Conservation (phyloP, 1,284 basidiomycete genomes). For the Xanthoconium separans region DNA sequence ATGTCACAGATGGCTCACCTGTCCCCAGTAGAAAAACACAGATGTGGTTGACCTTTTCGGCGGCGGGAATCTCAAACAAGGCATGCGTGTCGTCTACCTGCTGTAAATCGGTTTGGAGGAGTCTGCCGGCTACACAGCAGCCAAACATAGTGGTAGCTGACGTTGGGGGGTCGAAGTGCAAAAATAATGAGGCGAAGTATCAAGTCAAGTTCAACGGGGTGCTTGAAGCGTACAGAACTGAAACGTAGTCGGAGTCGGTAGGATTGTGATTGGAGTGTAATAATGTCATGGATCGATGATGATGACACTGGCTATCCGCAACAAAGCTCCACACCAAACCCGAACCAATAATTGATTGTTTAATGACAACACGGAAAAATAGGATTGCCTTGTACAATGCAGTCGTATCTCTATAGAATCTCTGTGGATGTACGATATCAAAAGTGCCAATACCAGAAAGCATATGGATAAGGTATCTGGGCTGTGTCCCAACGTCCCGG, state of each 20-base stretch:
- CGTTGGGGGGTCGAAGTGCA: not conserved
- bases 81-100: slow-evolving; percentile 86
- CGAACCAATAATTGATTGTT: not conserved
- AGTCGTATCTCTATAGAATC: slow-evolving; percentile 14
- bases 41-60: slow-evolving; percentile 83
- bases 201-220: not conserved
- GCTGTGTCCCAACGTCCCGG: not conserved
- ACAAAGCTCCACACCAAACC: not conserved
- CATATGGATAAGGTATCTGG: slow-evolving; percentile 15
- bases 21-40: slow-evolving; percentile 87
- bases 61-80: slow-evolving; percentile 75
- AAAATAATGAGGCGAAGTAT: not conserved
- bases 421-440: slow-evolving; percentile 6
- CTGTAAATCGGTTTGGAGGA: slow-evolving; percentile 71
- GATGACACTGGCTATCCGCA: slow-evolving; percentile 4
- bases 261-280: slow-evolving; percentile 9
- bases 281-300: slow-evolving; percentile 16
- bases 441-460: not conserved
- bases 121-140: slow-evolving; percentile 74
- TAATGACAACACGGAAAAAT: too few species aligned
- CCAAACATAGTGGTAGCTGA: slow-evolving; percentile 55
- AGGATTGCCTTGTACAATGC: not conserved
- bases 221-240: not conserved
- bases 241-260: not conserved
- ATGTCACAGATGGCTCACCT: slow-evolving; percentile 39